Conservation (phyloP, 805 yeast species). For the Candida insectorum region DNA sequence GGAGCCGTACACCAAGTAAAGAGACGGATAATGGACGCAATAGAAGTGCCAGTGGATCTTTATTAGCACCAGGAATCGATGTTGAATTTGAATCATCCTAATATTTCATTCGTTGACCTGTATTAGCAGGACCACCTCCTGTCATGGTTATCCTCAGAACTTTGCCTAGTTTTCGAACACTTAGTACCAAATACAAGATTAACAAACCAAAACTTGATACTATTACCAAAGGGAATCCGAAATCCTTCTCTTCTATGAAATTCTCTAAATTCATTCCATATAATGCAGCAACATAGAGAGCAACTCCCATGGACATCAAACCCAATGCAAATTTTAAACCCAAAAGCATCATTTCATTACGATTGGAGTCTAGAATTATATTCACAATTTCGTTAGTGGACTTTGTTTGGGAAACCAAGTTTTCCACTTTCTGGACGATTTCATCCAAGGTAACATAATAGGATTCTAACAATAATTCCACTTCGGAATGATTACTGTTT, state of each 20-base stretch:
- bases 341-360: constrained; percentile 87
- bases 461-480: constrained; percentile 85
- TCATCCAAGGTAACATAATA: constrained; percentile 91
- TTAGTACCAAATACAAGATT: constrained; percentile 46
- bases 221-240: constrained; percentile 57
- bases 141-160: constrained; percentile 75
- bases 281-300: constrained; percentile 76
- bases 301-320: constrained; percentile 74
- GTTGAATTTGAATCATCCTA: too few relatives aligned
- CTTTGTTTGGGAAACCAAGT: constrained; percentile 72
- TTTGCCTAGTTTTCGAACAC: constrained; percentile 56
- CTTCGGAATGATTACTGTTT: constrained; percentile 70
- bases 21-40: background rate
- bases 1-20: too few relatives aligned
- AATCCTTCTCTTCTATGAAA: constrained; percentile 77
- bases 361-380: constrained; percentile 86
- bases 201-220: constrained; percentile 42
- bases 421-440: constrained; percentile 85
- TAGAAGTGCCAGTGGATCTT: constrained; percentile 17
- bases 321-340: constrained; percentile 84
- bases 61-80: constrained; percentile 23
- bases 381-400: constrained; percentile 95
- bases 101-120: too few relatives aligned
- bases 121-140: constrained; percentile 22
- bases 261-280: constrained; percentile 97